Percentiles rank a stretch among this genome's conserved stretches.
Evolutionary conservation across 2,329 filamentous ascomycete species (phyloP).

Genomic region (Aureobasidium uvarum): DNA sequence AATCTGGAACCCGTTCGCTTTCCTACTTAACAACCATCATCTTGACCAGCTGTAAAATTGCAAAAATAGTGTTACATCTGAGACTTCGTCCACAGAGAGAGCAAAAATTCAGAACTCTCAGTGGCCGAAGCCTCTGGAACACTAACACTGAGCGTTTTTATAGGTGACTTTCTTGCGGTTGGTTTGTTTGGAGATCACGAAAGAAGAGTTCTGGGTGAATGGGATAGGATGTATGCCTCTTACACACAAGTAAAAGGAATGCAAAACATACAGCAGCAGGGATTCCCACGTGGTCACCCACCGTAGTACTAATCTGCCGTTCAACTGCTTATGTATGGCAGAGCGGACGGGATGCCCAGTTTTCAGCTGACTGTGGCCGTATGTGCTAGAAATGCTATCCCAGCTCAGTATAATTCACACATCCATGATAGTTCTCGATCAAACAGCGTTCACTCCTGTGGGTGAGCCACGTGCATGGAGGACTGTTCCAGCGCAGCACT

Average conservation of each 20-base stretch:
- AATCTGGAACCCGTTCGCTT: not conserved
- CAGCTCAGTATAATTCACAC: not conserved
- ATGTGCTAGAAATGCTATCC: not conserved
- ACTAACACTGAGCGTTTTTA: not conserved
- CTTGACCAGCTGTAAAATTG: not conserved
- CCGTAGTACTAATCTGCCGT: not conserved
- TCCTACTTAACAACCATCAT: not conserved
- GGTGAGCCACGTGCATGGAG: too few relatives aligned
- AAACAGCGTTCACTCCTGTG: too few relatives aligned
- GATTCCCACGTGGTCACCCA: not conserved
- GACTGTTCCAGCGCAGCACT: too few relatives aligned
- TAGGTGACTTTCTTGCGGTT: not conserved
- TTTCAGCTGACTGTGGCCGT: not conserved
- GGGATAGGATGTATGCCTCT: too few relatives aligned
- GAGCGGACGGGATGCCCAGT: not conserved
- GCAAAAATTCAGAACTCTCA: not conserved
- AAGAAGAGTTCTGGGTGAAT: not conserved
- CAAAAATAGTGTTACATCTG: not conserved
- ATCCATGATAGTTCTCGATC: too few relatives aligned
- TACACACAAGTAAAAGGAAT: not conserved
- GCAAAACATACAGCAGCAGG: too few relatives aligned
- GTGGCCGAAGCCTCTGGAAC: not conserved
- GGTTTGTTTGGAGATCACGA: not conserved
- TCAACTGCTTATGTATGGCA: slow-evolving; percentile 1
- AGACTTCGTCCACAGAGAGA: not conserved